Percentiles rank a stretch among this genome's conserved stretches.
These are phyloP conservation scores for Pachysolen tannophilus DNA, from an alignment of 805 yeast genomes.

Conservation along the genomic window DNA sequence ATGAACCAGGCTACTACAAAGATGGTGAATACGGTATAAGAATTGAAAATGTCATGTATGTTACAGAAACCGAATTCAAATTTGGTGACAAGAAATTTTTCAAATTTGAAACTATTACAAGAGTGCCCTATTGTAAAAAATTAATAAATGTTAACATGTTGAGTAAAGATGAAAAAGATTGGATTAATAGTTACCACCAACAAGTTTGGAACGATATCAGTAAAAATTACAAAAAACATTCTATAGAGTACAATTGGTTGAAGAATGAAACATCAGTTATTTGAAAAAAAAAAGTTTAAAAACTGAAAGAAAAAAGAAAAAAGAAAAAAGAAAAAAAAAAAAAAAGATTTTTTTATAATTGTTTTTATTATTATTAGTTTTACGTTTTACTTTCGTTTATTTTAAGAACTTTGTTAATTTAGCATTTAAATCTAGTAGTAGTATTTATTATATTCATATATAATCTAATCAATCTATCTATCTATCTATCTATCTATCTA, in stretches of 20 bases:
- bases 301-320: too few relatives aligned
- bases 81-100: constrained; percentile 35
- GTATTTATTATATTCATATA: too few relatives aligned
- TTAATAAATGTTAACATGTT: constrained; percentile 39
- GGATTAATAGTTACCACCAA: constrained; percentile 43
- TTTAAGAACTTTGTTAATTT: too few relatives aligned
- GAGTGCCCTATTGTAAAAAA: constrained; percentile 47
- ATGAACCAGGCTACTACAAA: constrained; percentile 59
- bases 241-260: constrained; percentile 40
- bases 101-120: constrained; percentile 49
- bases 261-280: constrained; percentile 35
- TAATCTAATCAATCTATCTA: too few relatives aligned
- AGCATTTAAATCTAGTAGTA: too few relatives aligned
- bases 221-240: constrained; percentile 27
- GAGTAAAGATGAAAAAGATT: constrained; percentile 34
- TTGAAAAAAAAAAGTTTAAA: too few relatives aligned
- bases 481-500: too few relatives aligned
- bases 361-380: too few relatives aligned
- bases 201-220: constrained; percentile 37
- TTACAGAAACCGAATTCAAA: constrained; percentile 29
- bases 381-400: too few relatives aligned
- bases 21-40: constrained; percentile 55
- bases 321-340: too few relatives aligned
- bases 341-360: too few relatives aligned
- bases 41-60: constrained; percentile 42